A percentile compares a stretch with the other conserved stretches of the same genome.
phyloP scores from a whole-genome alignment of 176 grass and related monocot genomes.

The Ananas comosus region DNA sequence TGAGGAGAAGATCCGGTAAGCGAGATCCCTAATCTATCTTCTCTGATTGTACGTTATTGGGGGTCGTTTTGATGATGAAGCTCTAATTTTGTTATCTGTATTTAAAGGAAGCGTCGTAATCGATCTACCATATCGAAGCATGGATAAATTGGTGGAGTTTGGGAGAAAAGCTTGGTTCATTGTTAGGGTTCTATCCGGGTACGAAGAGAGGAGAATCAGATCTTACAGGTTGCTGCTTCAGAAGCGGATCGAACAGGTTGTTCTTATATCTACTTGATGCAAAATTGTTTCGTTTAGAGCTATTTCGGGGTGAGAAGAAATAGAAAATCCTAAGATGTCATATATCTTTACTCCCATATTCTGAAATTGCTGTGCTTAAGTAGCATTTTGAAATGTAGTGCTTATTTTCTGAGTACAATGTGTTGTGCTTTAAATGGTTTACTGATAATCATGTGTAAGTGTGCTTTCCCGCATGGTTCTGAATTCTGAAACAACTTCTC shows the following conservation, averaged over 20 bases:
- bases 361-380: too few species aligned
- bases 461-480: too few species aligned
- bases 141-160: slow-evolving; percentile 74
- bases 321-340: too few species aligned
- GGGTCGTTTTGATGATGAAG: background rate
- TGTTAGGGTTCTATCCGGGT: slow-evolving; percentile 65
- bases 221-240: slow-evolving; percentile 71
- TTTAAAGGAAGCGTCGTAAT: background rate
- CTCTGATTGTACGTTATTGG: background rate
- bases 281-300: background rate
- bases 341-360: too few species aligned
- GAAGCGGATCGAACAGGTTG: slow-evolving; percentile 50
- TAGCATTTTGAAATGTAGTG: too few species aligned
- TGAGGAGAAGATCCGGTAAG: background rate
- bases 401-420: too few species aligned
- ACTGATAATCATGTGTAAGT: too few species aligned
- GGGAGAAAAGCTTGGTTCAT: slow-evolving; percentile 81
- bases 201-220: slow-evolving; percentile 87
- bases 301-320: background rate
- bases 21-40: background rate
- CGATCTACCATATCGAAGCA: background rate
- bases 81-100: background rate
- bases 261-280: background rate
- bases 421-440: too few species aligned
- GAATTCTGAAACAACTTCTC: too few species aligned